Base-by-base conservation (phyloP, 2,329 filamentous ascomycete genomes). In the Xylaria sp. region DNA sequence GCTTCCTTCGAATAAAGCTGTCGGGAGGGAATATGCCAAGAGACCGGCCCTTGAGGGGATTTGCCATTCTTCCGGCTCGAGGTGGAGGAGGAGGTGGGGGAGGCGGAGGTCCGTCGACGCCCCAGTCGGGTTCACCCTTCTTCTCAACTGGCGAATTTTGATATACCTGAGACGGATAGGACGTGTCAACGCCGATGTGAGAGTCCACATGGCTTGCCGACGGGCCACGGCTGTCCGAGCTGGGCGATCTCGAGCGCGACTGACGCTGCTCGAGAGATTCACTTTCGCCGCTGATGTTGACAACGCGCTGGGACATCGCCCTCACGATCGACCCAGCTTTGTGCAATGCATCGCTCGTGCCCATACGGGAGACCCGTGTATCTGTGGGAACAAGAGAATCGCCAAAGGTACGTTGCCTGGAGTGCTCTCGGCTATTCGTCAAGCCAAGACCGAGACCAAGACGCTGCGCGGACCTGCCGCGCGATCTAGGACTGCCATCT, bases 241-340 rank as follows among this genome's bases (percentile, higher is more conserved):
- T 82, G 66, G 76, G 79, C 67, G 77, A 86, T 66, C 72, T 83
- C 73, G 76, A 88, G 72, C 78, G 87, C 78, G 78, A 77, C 52
- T 84, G 80, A 62, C 88, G 86, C 63, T 89, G 86, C 72, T 96
- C 91, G 13, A 92, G 80, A 18, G 90, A 78, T 67, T 97, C 91
- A 3, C 88, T 88, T 69, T 97, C 94, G 71, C 96, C 96, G 75
- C 92, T 96, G 68, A 99, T 84, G 71, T 97, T 97, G 70, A 99
- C 94, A 58, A 99, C 92, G 78, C 94, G 91, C 76, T 97, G 92
- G 37, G 95, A 97, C 86, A 99, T 96, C 63, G 85, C 85, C 65
- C 89, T 84, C 74, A 92, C 84, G 67, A 92, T 90, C 7, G 89
- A 90, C 50, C 89, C 84, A 62, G 89, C 89, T 66, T 85, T 81